A percentile compares a stretch with the other conserved stretches of the same genome.
Conservation (phyloP, 345 rosid species). For the Diplotaxis tenuifolia region DNA sequence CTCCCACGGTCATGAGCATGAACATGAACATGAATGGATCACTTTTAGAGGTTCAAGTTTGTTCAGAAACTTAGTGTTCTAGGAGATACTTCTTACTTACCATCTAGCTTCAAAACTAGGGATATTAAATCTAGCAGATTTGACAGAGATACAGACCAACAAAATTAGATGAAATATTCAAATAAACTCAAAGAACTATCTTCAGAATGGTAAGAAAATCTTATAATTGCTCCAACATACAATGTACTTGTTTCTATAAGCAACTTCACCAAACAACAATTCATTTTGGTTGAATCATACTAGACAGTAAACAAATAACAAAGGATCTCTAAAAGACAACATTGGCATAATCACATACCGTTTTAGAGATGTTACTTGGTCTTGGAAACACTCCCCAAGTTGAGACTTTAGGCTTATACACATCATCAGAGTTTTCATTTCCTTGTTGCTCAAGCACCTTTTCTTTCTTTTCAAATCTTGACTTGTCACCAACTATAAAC, state of each 20-base stretch:
- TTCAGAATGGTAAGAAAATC: neutral
- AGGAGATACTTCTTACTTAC: neutral
- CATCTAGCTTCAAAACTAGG: neutral
- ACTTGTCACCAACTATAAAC: slow-evolving; percentile 78
- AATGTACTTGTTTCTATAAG: neutral
- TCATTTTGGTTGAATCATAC: slow-evolving; percentile 1
- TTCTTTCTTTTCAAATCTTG: slow-evolving; percentile 45
- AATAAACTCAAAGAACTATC: neutral
- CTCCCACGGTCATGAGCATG: neutral
- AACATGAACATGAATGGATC: neutral
- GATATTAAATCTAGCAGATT: neutral
- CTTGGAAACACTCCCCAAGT: slow-evolving; percentile 95
- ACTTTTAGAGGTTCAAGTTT: slow-evolving; percentile 3
- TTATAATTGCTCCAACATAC: neutral
- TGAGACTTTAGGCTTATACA: slow-evolving; percentile 87
- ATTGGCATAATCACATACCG: slow-evolving; percentile 42
- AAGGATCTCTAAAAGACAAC: neutral
- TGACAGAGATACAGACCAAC: neutral
- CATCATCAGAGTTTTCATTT: slow-evolving; percentile 48
- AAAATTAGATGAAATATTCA: neutral
- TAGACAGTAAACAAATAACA: neutral
- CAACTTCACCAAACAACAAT: neutral
- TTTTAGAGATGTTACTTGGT: slow-evolving; percentile 78
- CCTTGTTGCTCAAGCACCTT: slow-evolving; percentile 37
- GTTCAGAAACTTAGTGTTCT: neutral